These are phyloP conservation scores for Penicillium frequentans DNA, from an alignment of 2,329 filamentous ascomycete species.

Conservation along the genomic window DNA sequence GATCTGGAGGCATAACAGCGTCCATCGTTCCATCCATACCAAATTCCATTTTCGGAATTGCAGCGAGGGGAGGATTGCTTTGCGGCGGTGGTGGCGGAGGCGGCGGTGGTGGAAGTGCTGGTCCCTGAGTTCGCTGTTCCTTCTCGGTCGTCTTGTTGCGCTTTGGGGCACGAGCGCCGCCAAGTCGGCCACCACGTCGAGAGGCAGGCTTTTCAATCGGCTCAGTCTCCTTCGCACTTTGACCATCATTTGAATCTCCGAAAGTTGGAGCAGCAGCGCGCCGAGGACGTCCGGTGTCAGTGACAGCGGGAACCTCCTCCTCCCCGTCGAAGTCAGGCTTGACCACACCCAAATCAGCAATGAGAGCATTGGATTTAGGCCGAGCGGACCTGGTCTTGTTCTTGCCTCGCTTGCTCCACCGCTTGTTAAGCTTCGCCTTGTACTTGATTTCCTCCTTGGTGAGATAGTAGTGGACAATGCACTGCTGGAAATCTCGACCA, in stretches of 20 bases:
- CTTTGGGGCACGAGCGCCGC: conserved; percentile 36
- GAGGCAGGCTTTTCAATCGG: conserved; percentile 34
- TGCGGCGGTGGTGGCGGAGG: neutral
- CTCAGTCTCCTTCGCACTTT: conserved; percentile 36
- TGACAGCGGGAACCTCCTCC: conserved; percentile 46
- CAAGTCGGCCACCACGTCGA: conserved; percentile 35
- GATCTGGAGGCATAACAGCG: conserved; percentile 14
- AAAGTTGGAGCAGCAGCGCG: conserved; percentile 53
- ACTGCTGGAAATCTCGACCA: conserved; percentile 49
- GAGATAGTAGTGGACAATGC: conserved; percentile 52
- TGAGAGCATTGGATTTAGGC: conserved; percentile 50
- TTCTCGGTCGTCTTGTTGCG: conserved; percentile 35
- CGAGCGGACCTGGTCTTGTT: conserved; percentile 35
- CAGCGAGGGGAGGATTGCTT: conserved; percentile 21
- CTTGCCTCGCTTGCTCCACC: conserved; percentile 42
- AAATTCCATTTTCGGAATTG: conserved; percentile 28
- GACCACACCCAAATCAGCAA: conserved; percentile 47
- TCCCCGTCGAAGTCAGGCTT: conserved; percentile 47
- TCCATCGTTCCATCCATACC: conserved; percentile 18
- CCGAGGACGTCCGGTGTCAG: conserved; percentile 51
- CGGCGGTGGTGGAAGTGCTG: neutral
- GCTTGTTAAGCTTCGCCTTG: conserved; percentile 50
- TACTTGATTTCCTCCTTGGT: conserved; percentile 53
- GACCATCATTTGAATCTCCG: conserved; percentile 40
- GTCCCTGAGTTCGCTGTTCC: conserved; percentile 23